phyloP scores from a whole-genome alignment of 192 early-diverging fungal genomes.

The Backusella liffmaniae region DNA sequence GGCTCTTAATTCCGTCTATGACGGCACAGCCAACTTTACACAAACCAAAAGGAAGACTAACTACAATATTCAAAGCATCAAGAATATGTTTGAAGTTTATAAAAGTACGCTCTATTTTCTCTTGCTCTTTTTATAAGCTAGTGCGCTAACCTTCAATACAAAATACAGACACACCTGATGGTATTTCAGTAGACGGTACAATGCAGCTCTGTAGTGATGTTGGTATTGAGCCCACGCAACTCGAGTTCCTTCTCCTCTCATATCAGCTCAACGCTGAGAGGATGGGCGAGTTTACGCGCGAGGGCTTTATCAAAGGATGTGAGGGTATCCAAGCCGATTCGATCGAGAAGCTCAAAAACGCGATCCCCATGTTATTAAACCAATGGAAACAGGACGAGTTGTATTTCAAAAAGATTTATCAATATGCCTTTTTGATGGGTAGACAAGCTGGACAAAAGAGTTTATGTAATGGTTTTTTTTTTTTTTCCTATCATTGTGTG shows the following conservation, averaged over 20 bases:
- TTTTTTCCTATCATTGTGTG: too few relatives aligned
- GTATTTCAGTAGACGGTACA: conserved; percentile 72
- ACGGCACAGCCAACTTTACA: conserved; percentile 22
- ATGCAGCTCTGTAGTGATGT: conserved; percentile 68
- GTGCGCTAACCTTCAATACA: too few relatives aligned
- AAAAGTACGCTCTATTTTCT: conserved; percentile 49
- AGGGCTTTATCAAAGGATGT: conserved; percentile 77
- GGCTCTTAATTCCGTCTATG: conserved; percentile 64
- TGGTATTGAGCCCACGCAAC: conserved; percentile 69
- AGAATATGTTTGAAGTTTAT: conserved; percentile 68
- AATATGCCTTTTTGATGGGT: conserved; percentile 78
- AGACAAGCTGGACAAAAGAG: conserved; percentile 69
- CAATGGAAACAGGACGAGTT: conserved; percentile 52
- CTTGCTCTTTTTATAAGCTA: background rate
- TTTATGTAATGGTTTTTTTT: conserved; percentile 46
- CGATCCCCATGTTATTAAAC: conserved; percentile 45
- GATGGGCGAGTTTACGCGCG: conserved; percentile 73
- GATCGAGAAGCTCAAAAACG: conserved; percentile 60
- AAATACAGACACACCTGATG: conserved; percentile 55
- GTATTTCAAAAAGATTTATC: conserved; percentile 69
- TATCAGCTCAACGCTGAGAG: conserved; percentile 64
- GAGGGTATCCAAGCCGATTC: conserved; percentile 65
- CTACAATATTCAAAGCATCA: conserved; percentile 25
- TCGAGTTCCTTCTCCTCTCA: conserved; percentile 70
- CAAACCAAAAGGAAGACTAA: background rate